Evolutionary conservation across 108 stramenopile species (phyloP).

Genomic region (Bacterosira constricta): DNA sequence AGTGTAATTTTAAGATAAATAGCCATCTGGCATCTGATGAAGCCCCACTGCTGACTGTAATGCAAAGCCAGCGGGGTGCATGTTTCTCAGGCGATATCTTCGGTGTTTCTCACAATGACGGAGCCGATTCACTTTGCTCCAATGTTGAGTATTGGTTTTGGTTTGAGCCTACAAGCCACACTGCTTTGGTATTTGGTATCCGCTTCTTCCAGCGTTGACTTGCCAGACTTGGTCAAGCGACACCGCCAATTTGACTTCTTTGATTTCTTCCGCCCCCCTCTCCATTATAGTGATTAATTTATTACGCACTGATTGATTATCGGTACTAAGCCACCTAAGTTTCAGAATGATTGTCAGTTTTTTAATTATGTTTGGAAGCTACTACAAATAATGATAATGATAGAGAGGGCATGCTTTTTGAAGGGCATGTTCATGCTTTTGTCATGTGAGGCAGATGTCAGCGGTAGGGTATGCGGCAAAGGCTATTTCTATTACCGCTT

Average conservation of each 20-base stretch:
- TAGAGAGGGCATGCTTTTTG: no score
- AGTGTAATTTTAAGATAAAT: conserved; percentile 24
- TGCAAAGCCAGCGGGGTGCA: conserved; percentile 16
- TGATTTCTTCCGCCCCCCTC: no score
- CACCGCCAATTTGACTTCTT: not conserved
- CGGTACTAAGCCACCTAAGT: no score
- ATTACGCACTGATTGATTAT: no score
- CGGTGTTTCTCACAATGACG: not conserved
- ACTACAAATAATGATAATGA: no score
- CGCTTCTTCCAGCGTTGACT: not conserved
- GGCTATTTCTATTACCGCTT: no score
- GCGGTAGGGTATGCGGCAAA: no score
- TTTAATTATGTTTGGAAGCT: no score
- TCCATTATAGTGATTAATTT: no score
- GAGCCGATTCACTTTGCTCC: conserved; percentile 1
- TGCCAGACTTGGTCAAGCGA: conserved; percentile 1
- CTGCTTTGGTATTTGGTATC: not conserved
- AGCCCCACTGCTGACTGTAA: conserved; percentile 15
- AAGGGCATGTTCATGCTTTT: no score
- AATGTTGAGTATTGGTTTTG: not conserved
- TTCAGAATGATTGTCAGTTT: no score
- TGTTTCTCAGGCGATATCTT: not conserved
- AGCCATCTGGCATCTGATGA: conserved; percentile 4
- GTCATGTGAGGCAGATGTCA: no score
- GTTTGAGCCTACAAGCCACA: not conserved